Conservation (phyloP, 2,329 filamentous ascomycete species). For the Diplodia intermedia region DNA sequence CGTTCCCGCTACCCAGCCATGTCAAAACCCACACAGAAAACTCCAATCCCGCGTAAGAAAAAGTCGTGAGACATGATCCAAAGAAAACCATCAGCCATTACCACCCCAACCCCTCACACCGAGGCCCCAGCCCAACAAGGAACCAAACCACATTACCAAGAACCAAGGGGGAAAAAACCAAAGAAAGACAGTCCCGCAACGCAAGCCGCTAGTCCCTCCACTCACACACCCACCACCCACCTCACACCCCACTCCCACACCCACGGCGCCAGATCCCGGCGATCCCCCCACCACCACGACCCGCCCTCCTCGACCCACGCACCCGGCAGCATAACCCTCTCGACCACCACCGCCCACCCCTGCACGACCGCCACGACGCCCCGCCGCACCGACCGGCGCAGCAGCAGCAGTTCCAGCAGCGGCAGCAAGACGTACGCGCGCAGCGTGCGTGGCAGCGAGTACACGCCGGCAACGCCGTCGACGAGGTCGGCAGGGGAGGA, state of each 20-base stretch:
- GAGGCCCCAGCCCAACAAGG: background rate
- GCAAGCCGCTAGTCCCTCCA: background rate
- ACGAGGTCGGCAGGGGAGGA: background rate
- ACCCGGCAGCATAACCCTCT: background rate
- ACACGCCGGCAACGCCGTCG: background rate
- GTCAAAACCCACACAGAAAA: background rate
- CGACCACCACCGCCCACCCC: slow-evolving; percentile 3
- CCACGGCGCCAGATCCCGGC: background rate
- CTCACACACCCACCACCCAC: background rate
- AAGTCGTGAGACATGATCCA: background rate
- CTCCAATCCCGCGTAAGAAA: background rate
- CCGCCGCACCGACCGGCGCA: background rate
- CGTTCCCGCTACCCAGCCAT: background rate
- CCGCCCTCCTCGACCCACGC: background rate
- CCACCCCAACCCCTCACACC: background rate
- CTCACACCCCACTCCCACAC: slow-evolving; percentile 9
- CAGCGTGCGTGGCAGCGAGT: slow-evolving; percentile 5
- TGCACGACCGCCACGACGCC: background rate
- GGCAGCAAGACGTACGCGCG: background rate
- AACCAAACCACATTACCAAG: background rate
- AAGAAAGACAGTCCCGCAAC: background rate
- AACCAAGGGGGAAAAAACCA: background rate
- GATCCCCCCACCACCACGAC: background rate
- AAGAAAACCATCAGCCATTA: background rate
- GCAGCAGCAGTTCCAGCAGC: background rate